phyloP scores from a whole-genome alignment of 441 rosid species.

The Erysimum pusillum region DNA sequence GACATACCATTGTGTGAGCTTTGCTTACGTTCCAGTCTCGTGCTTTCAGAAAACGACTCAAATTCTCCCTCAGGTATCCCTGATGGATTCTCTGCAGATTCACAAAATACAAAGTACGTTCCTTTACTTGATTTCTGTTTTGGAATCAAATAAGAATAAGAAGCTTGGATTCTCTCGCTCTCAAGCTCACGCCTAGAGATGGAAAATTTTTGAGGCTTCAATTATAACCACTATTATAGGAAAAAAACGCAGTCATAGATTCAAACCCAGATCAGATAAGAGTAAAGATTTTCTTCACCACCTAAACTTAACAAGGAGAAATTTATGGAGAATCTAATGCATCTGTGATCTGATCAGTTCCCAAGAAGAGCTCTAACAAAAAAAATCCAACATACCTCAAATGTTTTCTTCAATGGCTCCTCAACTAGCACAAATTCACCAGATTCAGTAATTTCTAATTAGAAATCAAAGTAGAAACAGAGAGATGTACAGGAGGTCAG shows the following conservation, averaged over 20 bases:
- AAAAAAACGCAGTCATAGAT: not conserved
- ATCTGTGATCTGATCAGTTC: conserved; percentile 31
- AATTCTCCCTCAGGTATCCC: conserved; percentile 75
- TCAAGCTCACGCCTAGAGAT: no score
- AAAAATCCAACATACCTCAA: conserved; percentile 58
- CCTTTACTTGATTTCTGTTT: not conserved
- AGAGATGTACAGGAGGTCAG: conserved; percentile 2
- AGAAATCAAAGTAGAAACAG: conserved; percentile 18
- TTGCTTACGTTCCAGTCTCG: conserved; percentile 84
- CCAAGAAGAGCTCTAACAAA: conserved; percentile 4
- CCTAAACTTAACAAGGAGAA: conserved; percentile 17
- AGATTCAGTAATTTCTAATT: conserved; percentile 12
- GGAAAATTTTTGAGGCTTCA: not conserved
- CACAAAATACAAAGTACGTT: not conserved
- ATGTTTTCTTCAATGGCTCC: conserved; percentile 73
- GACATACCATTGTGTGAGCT: conserved; percentile 86
- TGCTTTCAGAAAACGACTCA: conserved; percentile 88
- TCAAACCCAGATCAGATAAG: conserved; percentile 15
- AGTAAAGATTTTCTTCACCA: not conserved
- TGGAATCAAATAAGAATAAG: no score
- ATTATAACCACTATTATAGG: not conserved
- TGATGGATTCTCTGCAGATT: conserved; percentile 80
- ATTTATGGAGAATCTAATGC: not conserved
- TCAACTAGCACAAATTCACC: conserved; percentile 62
- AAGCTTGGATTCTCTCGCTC: no score